These are phyloP conservation scores for Gloeostereum incarnatum DNA, from an alignment of 768 basidiomycete species.

Conservation along the genomic window DNA sequence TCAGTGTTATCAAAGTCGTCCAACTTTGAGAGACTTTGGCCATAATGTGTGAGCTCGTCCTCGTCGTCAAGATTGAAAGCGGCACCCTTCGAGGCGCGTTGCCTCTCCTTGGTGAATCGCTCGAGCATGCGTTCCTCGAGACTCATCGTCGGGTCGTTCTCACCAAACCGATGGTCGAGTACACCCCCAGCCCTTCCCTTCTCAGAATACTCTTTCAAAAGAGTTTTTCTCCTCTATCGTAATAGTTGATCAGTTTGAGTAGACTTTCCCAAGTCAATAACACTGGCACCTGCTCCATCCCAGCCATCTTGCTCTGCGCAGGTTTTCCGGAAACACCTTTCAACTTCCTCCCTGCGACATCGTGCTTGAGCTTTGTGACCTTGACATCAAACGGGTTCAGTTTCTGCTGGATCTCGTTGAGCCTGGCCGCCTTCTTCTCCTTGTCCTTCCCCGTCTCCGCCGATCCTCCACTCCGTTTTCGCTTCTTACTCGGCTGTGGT, in stretches of 20 bases:
- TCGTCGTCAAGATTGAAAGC: constrained; percentile 90
- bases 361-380: constrained; percentile 86
- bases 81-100: constrained; percentile 63
- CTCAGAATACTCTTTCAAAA: constrained; percentile 82
- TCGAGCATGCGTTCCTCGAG: constrained; percentile 96
- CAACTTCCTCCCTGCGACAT: constrained; percentile 82
- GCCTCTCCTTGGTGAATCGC: constrained; percentile 87
- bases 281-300: constrained; percentile 70
- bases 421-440: constrained; percentile 69
- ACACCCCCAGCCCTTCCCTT: constrained; percentile 81
- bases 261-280: neutral
- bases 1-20: constrained; percentile 77
- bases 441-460: constrained; percentile 64
- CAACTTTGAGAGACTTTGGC: constrained; percentile 75
- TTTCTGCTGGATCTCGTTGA: constrained; percentile 75
- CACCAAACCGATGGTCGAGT: constrained; percentile 92
- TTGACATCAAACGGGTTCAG: constrained; percentile 94
- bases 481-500: constrained; percentile 52
- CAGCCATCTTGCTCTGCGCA: constrained; percentile 82
- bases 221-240: constrained; percentile 72
- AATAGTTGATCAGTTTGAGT: neutral
- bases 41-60: constrained; percentile 87
- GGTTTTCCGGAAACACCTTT: constrained; percentile 81
- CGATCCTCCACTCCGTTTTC: constrained; percentile 58
- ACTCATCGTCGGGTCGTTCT: constrained; percentile 87